Evolutionary conservation across 2,329 filamentous ascomycete genomes (phyloP), one percentile per base, ranked within the genome.

Genomic region (Xylaria sp.): DNA sequence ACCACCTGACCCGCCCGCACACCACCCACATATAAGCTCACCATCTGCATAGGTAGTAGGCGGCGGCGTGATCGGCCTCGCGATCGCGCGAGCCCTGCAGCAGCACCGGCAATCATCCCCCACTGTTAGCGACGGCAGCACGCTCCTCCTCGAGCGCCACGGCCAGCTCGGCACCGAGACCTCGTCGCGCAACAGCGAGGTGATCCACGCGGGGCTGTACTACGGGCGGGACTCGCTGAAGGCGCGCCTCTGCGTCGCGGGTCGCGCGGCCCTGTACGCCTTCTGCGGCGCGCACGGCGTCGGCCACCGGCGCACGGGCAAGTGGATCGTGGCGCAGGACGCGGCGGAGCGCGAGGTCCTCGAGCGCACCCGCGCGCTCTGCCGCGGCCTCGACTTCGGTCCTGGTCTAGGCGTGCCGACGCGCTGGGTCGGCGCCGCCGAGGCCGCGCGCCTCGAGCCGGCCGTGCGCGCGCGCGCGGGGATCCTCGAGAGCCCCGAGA

Each of bases 191-290:
- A 97, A 96, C 76, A 93, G 89, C 68, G 92, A 97, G 81, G 93
- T 97, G 50, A 95, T 99, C 64, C 94, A 99, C 71, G 94, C 91
- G 1, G 94, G 94, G 13, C 82, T 97, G 60, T 97, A 97, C 80
- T 97, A 97, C 73, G 90, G 89, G 16, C 70, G 79, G 5, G 73
- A 76, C 39, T 88, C 86, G 1, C 83, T 97, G 48, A 99, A 99
- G 75, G 91, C 92, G 1, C 75, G 76, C 16, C 83, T 99, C 11
- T 99, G 94, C 74, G 79, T 97, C 60, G 76, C 78, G 26, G 94
- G 94, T 55, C 87, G 87, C 63, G 70, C 87, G 26, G 78, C 91
- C 70, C 78, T 97, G 54, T 99, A 99, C 74, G 80, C 78, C 3
- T 83, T 96, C 39, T 97, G 93, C 76, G 73, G 76, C 4, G 75